These are phyloP conservation scores for Alternaria burnsii DNA, from an alignment of 2,329 filamentous ascomycete species.

Conservation along the genomic window DNA sequence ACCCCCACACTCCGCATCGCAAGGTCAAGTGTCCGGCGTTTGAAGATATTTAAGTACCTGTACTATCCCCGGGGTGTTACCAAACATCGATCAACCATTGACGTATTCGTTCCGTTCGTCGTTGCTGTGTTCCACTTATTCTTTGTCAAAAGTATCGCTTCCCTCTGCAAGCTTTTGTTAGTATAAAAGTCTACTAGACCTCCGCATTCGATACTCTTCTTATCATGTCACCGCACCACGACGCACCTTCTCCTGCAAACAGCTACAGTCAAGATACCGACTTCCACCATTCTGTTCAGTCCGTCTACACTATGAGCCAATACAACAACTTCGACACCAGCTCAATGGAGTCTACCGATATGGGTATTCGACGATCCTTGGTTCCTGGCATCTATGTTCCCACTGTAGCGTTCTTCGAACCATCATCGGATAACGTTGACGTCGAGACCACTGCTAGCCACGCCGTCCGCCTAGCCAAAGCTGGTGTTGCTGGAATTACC, in stretches of 20 bases:
- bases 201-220: conserved; percentile 13
- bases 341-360: conserved; percentile 47
- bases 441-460: conserved; percentile 52
- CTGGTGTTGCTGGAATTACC: conserved; percentile 76
- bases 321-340: conserved; percentile 51
- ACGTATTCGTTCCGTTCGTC: conserved; percentile 47
- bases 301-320: conserved; percentile 44
- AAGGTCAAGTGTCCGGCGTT: conserved; percentile 31
- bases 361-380: conserved; percentile 46
- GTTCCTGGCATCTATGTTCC: conserved; percentile 56
- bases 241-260: conserved; percentile 48
- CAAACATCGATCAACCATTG: conserved; percentile 41
- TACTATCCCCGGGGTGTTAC: conserved; percentile 40
- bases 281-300: conserved; percentile 47
- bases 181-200: conserved; percentile 38
- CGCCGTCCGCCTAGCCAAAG: conserved; percentile 73
- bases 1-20: conserved; percentile 48
- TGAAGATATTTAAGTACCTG: conserved; percentile 50
- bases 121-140: conserved; percentile 34
- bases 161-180: conserved; percentile 32
- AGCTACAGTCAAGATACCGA: conserved; percentile 42
- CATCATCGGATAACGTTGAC: conserved; percentile 53
- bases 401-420: conserved; percentile 56
- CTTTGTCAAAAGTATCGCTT: conserved; percentile 46
- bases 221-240: conserved; percentile 52